Base-by-base conservation (phyloP, 2,329 filamentous ascomycete genomes). In the Onygena corvina region DNA sequence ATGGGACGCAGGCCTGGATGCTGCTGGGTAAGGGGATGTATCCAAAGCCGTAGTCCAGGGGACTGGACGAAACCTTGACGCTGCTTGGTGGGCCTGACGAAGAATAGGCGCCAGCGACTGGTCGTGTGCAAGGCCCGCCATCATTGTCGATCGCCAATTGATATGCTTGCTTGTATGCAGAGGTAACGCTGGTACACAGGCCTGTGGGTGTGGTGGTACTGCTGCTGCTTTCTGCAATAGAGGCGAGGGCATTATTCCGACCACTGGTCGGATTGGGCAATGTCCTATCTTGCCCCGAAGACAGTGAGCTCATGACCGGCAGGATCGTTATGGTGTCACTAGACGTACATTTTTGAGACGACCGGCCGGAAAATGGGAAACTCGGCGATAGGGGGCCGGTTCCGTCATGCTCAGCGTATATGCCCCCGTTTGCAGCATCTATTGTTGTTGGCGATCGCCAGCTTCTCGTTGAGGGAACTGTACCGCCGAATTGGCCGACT, bases 251-350 rank as follows among this genome's bases (percentile, higher is more conserved):
- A 50, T 52, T 29, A 11, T 23, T 55, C 27, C 60, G 59, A 25
- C 56, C 59, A 20, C 59, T 57, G 27, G 50, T 48, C 29, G 64
- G 63, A 27, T 60, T 65, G 25, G 67, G 66, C 21, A 69, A 57
- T 7, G 58, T 66, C 42, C 67, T 59, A 47, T 65, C 64, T 38
- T 52, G 49, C 29, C 59, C 56, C 23, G 59, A 52, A 20, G 59
- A 46, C 8, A 60, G 35, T 31, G 57, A 54, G 21, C 55, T 49
- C 35, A 59, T 57, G 12, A 54, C 44, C 29, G 59, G 54, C 4
- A 58, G 58, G 16, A 60, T 47, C 14, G 61, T 57, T 4, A 60
- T 51, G 9, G 58, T 49, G 31, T 65, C 65, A 25, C 53, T 53
- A 20, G 60, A 55, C 31, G 56, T 40, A 8, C 57, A 54, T 31